phyloP scores from a whole-genome alignment of 2,329 filamentous ascomycete species.

The Apiospora malaysiana region DNA sequence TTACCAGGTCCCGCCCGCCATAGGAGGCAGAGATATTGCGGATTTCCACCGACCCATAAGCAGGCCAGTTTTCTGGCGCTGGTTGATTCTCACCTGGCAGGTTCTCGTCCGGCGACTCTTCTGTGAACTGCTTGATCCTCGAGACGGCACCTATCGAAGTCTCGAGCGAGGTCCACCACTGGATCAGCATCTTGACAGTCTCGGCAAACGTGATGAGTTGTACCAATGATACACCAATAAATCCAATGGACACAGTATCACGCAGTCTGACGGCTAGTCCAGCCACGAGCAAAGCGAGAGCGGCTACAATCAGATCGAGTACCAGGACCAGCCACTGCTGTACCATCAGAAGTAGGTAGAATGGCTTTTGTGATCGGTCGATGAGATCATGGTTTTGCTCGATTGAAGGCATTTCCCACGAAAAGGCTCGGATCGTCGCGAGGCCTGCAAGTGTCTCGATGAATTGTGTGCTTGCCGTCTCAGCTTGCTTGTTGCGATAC shows the following conservation, averaged over 20 bases:
- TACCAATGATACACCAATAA: slow-evolving; percentile 39
- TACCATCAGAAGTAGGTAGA: slow-evolving; percentile 56
- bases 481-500: background rate
- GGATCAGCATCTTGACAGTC: slow-evolving; percentile 28
- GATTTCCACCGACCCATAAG: slow-evolving; percentile 33
- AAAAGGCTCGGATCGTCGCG: slow-evolving; percentile 52
- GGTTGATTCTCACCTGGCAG: slow-evolving; percentile 32
- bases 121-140: slow-evolving; percentile 37
- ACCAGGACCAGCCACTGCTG: slow-evolving; percentile 44
- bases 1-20: slow-evolving; percentile 19
- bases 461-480: slow-evolving; percentile 43
- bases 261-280: slow-evolving; percentile 32
- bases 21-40: slow-evolving; percentile 37
- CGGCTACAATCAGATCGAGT: slow-evolving; percentile 27
- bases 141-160: slow-evolving; percentile 40
- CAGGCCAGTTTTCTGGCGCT: slow-evolving; percentile 36
- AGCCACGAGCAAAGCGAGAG: slow-evolving; percentile 32
- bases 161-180: slow-evolving; percentile 39
- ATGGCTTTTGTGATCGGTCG: slow-evolving; percentile 46
- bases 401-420: slow-evolving; percentile 46
- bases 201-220: slow-evolving; percentile 40
- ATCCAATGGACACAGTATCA: slow-evolving; percentile 35
- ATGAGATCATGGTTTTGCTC: slow-evolving; percentile 40
- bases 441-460: slow-evolving; percentile 50
- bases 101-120: slow-evolving; percentile 34